Conservation (phyloP, 2,329 filamentous ascomycete genomes). For the Scedosporium minutisporum region DNA sequence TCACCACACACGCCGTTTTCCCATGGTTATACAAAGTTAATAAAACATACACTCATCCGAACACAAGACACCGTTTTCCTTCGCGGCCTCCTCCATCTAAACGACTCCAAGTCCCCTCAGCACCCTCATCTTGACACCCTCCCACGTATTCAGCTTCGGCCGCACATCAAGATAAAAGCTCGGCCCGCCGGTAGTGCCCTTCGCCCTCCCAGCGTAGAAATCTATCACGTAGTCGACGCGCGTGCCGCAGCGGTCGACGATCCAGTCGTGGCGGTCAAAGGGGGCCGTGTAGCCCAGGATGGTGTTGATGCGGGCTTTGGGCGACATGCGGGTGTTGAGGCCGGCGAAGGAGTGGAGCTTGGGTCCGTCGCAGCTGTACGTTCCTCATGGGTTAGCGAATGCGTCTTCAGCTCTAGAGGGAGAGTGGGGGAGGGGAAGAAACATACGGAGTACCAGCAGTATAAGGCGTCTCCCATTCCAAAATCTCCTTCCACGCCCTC, state of each 20-base stretch:
- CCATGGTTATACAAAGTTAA: background rate
- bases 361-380: slow-evolving; percentile 55
- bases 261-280: slow-evolving; percentile 96
- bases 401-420: background rate
- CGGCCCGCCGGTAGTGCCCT: slow-evolving; percentile 22
- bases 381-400: slow-evolving; percentile 9
- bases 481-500: slow-evolving; percentile 86
- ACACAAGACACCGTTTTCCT: background rate
- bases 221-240: slow-evolving; percentile 94
- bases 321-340: slow-evolving; percentile 59
- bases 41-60: background rate
- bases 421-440: background rate
- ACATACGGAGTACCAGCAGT: slow-evolving; percentile 45
- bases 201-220: slow-evolving; percentile 71
- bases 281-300: slow-evolving; percentile 81
- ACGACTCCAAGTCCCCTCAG: slow-evolving; percentile 39
- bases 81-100: slow-evolving; percentile 16
- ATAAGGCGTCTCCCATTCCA: slow-evolving; percentile 73
- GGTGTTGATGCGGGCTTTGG: slow-evolving; percentile 73
- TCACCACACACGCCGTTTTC: background rate
- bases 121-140: slow-evolving; percentile 58
- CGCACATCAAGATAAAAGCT: slow-evolving; percentile 61
- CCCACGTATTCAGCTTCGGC: slow-evolving; percentile 59
- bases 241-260: slow-evolving; percentile 81
- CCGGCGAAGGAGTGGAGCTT: slow-evolving; percentile 78